phyloP scores from a whole-genome alignment of 345 rosid genomes.

The Salix viminalis region DNA sequence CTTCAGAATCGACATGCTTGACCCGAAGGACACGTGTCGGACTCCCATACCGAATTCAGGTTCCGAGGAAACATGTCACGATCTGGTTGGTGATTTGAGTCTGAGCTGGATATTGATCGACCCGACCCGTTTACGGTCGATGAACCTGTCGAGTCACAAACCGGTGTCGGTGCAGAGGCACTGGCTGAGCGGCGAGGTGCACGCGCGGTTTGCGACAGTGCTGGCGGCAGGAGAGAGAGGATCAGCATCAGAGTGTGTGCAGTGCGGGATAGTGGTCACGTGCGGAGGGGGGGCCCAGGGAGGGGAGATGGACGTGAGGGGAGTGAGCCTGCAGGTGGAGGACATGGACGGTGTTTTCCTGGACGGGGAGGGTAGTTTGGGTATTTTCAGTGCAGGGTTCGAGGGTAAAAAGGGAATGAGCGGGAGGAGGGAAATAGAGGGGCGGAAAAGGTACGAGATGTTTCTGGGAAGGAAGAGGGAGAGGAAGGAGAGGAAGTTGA shows the following conservation, averaged over 20 bases:
- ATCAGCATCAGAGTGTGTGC: constrained; percentile 29
- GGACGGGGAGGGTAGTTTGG: constrained; percentile 64
- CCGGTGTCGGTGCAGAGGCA: constrained; percentile 65
- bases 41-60: constrained; percentile 41
- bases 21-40: constrained; percentile 51
- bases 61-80: constrained; percentile 33
- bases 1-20: constrained; percentile 62
- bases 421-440: constrained; percentile 26
- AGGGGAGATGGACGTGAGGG: constrained; percentile 66
- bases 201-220: constrained; percentile 42
- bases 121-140: constrained; percentile 44
- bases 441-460: constrained; percentile 33
- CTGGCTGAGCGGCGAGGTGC: constrained; percentile 73
- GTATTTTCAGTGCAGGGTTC: constrained; percentile 34
- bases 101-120: constrained; percentile 78
- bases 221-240: constrained; percentile 26
- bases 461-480: constrained; percentile 44
- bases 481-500: constrained; percentile 46
- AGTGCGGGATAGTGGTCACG: constrained; percentile 53
- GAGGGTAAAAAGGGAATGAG: constrained; percentile 49
- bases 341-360: constrained; percentile 60
- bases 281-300: constrained; percentile 34
- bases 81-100: constrained; percentile 38
- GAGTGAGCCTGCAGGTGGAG: constrained; percentile 62
- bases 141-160: constrained; percentile 57